Evolutionary conservation across 352 stramenopile species (phyloP).

Genomic region (Phytophthora citrophthora): DNA sequence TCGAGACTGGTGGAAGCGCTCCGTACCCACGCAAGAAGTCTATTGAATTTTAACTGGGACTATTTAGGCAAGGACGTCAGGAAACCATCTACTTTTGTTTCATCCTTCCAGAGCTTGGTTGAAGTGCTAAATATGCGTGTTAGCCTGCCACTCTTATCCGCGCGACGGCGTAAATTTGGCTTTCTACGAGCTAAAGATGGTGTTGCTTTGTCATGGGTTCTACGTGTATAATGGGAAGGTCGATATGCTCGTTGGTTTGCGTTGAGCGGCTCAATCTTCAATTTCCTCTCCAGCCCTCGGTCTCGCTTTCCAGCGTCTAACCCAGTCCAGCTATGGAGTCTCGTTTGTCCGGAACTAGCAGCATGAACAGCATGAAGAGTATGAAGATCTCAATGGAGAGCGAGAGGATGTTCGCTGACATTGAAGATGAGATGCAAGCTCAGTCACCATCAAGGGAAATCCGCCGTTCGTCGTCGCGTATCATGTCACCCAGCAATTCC

Average conservation of each 20-base stretch:
- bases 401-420: constrained; percentile 80
- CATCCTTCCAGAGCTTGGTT: background rate
- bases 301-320: constrained; percentile 1
- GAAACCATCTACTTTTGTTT: constrained; percentile 5
- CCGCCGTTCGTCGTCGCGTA: constrained; percentile 60
- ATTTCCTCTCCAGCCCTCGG: constrained; percentile 28
- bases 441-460: constrained; percentile 65
- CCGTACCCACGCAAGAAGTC: constrained; percentile 50
- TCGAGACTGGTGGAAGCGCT: constrained; percentile 20
- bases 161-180: constrained; percentile 9
- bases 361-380: constrained; percentile 85
- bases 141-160: constrained; percentile 14
- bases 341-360: constrained; percentile 58
- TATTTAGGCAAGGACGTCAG: constrained; percentile 14
- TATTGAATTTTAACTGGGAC: constrained; percentile 20
- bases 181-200: constrained; percentile 24
- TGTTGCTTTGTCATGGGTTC: background rate
- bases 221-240: constrained; percentile 3
- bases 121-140: constrained; percentile 22
- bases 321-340: constrained; percentile 54
- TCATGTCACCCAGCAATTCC: constrained; percentile 66
- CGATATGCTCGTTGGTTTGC: constrained; percentile 16
- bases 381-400: constrained; percentile 87
- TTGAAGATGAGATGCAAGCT: constrained; percentile 68
- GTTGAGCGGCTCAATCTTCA: constrained; percentile 29